A percentile compares a stretch with the other conserved stretches of the same genome.
Evolutionary conservation across 495 filamentous ascomycete species (phyloP).

Genomic region (Penicillium cinerascens): DNA sequence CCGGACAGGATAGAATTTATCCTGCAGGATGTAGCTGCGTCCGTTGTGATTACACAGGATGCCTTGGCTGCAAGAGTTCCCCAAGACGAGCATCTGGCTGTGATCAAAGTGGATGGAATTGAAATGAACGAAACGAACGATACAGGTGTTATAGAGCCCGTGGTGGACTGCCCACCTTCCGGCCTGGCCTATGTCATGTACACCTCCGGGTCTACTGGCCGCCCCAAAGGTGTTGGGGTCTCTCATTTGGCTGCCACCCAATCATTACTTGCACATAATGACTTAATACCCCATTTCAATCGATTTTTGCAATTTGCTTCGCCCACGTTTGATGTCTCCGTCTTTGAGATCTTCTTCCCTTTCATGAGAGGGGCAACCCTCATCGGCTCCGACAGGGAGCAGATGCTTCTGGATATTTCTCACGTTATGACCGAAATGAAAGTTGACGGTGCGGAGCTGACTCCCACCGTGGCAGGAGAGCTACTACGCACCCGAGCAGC

Average conservation of each 20-base stretch:
- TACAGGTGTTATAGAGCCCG: slow-evolving; percentile 3
- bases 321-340: slow-evolving; percentile 83
- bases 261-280: slow-evolving; percentile 71
- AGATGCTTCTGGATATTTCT: slow-evolving; percentile 68
- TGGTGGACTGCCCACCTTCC: slow-evolving; percentile 5
- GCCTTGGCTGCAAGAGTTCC: slow-evolving; percentile 20
- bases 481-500: slow-evolving; percentile 57
- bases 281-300: slow-evolving; percentile 64
- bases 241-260: slow-evolving; percentile 76
- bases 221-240: slow-evolving; percentile 78
- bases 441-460: slow-evolving; percentile 79
- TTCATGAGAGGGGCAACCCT: slow-evolving; percentile 66
- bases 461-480: slow-evolving; percentile 73
- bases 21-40: slow-evolving; percentile 59
- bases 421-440: slow-evolving; percentile 56
- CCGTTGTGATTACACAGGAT: slow-evolving; percentile 49
- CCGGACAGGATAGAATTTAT: slow-evolving; percentile 71
- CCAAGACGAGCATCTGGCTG: slow-evolving; percentile 9
- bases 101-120: slow-evolving; percentile 31
- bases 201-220: slow-evolving; percentile 85
- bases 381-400: slow-evolving; percentile 58
- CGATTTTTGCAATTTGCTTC: slow-evolving; percentile 85
- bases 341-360: slow-evolving; percentile 88
- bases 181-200: slow-evolving; percentile 87
- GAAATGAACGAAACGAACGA: slow-evolving; percentile 7